A percentile compares a stretch with the other conserved stretches of the same genome.
phyloP scores from a whole-genome alignment of 2,329 filamentous ascomycete species.

The Fusarium cyanostomum region DNA sequence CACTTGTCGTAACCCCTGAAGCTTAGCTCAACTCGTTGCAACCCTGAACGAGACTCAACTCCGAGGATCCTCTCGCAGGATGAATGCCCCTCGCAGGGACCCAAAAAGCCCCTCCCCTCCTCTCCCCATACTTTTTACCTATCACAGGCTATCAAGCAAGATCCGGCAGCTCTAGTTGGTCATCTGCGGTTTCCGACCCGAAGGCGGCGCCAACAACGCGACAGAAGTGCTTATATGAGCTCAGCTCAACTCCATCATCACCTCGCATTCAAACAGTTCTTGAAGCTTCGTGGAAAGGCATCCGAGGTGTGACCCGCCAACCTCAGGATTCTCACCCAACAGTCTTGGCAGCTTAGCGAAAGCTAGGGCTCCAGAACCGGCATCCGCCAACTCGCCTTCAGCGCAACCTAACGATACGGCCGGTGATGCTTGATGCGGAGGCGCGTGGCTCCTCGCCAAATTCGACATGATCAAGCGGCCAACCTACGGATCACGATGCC shows the following conservation, averaged over 20 bases:
- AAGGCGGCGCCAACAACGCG: conserved; percentile 4
- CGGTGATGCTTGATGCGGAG: conserved; percentile 21
- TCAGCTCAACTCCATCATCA: not conserved
- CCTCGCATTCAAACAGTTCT: not conserved
- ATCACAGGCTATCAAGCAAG: conserved; percentile 21
- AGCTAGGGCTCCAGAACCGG: conserved; percentile 25
- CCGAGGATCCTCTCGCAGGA: conserved; percentile 16
- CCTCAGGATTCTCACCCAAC: conserved; percentile 32
- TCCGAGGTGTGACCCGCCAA: conserved; percentile 30
- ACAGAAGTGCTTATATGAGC: conserved; percentile 6
- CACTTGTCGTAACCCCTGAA: conserved; percentile 16
- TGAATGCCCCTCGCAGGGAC: conserved; percentile 1
- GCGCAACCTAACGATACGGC: conserved; percentile 10
- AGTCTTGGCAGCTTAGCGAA: conserved; percentile 33
- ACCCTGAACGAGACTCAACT: conserved; percentile 24
- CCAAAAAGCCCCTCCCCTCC: conserved; percentile 12
- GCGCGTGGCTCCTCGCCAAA: conserved; percentile 16
- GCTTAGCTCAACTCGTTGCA: conserved; percentile 13
- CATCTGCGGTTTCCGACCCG: conserved; percentile 32
- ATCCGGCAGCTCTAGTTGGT: conserved; percentile 33
- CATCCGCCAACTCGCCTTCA: conserved; percentile 30
- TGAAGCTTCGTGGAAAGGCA: conserved; percentile 2
- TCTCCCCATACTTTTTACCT: conserved; percentile 20
- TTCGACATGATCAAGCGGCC: conserved; percentile 9
- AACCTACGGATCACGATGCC: conserved; percentile 19